Evolutionary conservation across 1,284 basidiomycete species (phyloP).

Genomic region (Tremellales sp.): DNA sequence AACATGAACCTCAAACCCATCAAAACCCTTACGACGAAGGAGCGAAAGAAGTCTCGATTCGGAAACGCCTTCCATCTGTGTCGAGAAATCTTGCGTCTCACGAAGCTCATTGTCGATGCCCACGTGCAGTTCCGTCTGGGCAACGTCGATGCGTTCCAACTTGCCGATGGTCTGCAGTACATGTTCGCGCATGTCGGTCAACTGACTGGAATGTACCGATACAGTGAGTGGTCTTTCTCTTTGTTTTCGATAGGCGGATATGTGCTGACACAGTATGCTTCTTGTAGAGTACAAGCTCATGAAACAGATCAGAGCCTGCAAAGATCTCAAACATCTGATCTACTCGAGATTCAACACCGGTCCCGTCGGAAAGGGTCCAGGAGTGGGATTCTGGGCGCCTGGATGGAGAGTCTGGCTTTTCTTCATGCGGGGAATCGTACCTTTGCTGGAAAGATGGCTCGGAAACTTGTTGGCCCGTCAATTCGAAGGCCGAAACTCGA

Average conservation of each 20-base stretch:
- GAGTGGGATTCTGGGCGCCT: conserved; percentile 99
- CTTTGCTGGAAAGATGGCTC: conserved; percentile 94
- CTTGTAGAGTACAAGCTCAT: conserved; percentile 83
- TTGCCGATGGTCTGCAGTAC: conserved; percentile 97
- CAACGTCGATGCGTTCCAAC: conserved; percentile 98
- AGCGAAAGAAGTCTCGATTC: conserved; percentile 99
- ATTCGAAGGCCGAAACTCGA: conserved; percentile 95
- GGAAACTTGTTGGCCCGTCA: conserved; percentile 97
- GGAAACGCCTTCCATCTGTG: conserved; percentile 98
- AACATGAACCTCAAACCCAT: conserved; percentile 72
- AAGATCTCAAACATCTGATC: conserved; percentile 96
- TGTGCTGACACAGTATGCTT: neutral
- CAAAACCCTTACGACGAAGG: conserved; percentile 98
- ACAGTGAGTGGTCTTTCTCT: conserved; percentile 17
- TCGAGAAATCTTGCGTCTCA: conserved; percentile 94
- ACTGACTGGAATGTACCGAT: conserved; percentile 97
- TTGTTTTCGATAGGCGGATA: neutral
- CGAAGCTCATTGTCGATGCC: conserved; percentile 97
- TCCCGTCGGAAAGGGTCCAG: conserved; percentile 97
- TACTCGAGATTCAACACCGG: conserved; percentile 84
- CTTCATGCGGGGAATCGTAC: conserved; percentile 98
- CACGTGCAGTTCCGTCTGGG: conserved; percentile 98
- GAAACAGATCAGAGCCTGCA: conserved; percentile 99
- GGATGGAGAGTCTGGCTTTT: conserved; percentile 99
- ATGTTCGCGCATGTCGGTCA: conserved; percentile 97